Percentiles rank a stretch among this genome's conserved stretches.
These are phyloP conservation scores for Nematocida minor DNA, from an alignment of 371 early-diverging fungal species.

Conservation along the genomic window DNA sequence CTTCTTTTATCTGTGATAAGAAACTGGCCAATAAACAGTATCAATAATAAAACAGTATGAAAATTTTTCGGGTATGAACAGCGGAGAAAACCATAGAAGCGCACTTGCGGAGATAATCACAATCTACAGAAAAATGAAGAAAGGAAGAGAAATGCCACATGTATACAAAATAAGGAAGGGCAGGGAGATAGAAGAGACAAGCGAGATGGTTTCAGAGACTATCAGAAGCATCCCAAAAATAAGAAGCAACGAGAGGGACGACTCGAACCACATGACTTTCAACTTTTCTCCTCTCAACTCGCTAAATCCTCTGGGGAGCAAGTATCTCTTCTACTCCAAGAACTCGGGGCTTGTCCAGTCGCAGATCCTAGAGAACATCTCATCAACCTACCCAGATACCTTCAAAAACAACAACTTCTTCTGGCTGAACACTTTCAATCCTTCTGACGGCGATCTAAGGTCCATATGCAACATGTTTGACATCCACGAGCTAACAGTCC, in stretches of 20 bases:
- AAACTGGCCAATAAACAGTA: neutral
- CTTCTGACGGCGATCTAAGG: conserved; percentile 55
- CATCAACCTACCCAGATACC: conserved; percentile 20
- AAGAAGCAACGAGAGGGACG: conserved; percentile 10
- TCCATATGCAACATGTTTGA: conserved; percentile 44
- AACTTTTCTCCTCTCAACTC: conserved; percentile 39
- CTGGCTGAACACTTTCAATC: conserved; percentile 64
- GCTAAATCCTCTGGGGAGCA: conserved; percentile 36
- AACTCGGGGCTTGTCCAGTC: conserved; percentile 50
- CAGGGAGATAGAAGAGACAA: conserved; percentile 15
- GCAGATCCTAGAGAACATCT: conserved; percentile 35
- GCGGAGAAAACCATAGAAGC: conserved; percentile 22
- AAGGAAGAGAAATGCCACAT: conserved; percentile 55
- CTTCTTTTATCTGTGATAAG: too few relatives aligned
- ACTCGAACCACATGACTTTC: conserved; percentile 31
- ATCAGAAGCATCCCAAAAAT: conserved; percentile 5
- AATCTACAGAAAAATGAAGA: conserved; percentile 62
- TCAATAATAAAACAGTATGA: neutral
- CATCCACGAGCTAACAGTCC: conserved; percentile 58
- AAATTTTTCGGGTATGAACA: conserved; percentile 39
- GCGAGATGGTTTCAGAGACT: conserved; percentile 5
- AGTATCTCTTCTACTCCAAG: conserved; percentile 58
- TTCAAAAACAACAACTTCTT: conserved; percentile 44
- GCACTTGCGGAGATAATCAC: conserved; percentile 59
- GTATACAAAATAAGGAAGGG: conserved; percentile 46